phyloP scores from a whole-genome alignment of 225 moss, liverwort and hornwort genomes.

The Rhytidiadelphus loreus region DNA sequence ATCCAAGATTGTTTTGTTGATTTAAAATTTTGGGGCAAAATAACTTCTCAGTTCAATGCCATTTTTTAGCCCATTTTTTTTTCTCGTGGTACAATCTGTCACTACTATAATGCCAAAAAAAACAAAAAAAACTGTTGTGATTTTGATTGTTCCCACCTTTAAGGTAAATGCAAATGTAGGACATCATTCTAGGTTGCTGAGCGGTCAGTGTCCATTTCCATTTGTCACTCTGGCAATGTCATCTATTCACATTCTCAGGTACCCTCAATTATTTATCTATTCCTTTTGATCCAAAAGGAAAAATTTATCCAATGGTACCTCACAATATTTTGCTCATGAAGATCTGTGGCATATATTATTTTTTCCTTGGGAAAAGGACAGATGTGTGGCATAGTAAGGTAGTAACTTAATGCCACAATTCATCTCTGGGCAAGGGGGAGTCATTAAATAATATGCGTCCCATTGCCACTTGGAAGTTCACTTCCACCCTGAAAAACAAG shows the following conservation, averaged over 20 bases:
- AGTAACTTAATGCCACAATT: neutral
- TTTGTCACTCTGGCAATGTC: neutral
- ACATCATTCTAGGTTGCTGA: too few species aligned
- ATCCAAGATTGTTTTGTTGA: too few species aligned
- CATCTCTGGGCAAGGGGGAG: neutral
- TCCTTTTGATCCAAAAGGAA: neutral
- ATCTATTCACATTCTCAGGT: neutral
- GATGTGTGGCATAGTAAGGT: too few species aligned
- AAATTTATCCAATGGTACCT: neutral
- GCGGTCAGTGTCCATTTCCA: neutral
- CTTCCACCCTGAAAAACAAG: neutral
- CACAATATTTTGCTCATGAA: neutral
- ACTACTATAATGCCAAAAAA: too few species aligned
- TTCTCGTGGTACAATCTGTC: too few species aligned
- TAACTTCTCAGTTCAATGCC: too few species aligned
- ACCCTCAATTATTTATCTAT: neutral
- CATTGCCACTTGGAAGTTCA: neutral
- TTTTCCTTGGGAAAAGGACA: too few species aligned
- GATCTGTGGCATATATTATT: neutral
- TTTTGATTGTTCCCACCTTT: neutral
- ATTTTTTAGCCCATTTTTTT: too few species aligned
- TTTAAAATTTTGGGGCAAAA: too few species aligned
- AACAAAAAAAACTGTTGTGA: too few species aligned
- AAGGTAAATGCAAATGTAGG: neutral
- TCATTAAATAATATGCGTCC: neutral